Base-by-base conservation (phyloP, 495 filamentous ascomycete genomes). In the Xylaria grammica region DNA sequence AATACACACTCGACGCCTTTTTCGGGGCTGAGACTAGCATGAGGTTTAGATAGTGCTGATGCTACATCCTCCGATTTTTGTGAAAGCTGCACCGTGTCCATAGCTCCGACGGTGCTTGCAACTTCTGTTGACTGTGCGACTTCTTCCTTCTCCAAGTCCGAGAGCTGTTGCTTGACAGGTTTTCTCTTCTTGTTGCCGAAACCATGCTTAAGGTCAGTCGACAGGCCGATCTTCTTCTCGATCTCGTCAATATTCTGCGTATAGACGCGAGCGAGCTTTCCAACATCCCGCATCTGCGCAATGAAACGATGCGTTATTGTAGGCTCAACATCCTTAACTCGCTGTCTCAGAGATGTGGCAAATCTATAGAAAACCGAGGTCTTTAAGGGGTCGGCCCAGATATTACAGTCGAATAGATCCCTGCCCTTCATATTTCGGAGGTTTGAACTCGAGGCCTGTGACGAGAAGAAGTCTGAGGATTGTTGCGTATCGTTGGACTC, bases 161-260 rank as follows among this genome's bases (percentile, higher is more conserved):
- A 2, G 34, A 59, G 65, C n/a, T 67, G 62, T 19, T 65, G 64
- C 46, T 68, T 72, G 2, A 66, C 45, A 27, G 73, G 62, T 65
- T 63, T 73, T 26, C 70, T 68, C 54, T 81, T 78, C 24, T 83
- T 75, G 65, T 79, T 87, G 8, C 89, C 88, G 3, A 82, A 78
- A 1, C 88, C 88, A 6, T 77, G 72, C 6, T 76, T 71, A 22
- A 91, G 72, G 17, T 81, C 78, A 0, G 82, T 84, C 29, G 74
- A 77, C 44, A 91, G 79, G 8, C 88, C 87, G 20, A 88, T 84
- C 22, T 87, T 82, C 55, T 86, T 84, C 63, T 91, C 89, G 5
- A 91, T 78, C 62, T 84, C 84, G 62, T 91, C 89, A 30, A 91
- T 91, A 54, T 91, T 91, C 66, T 91, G 89, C 0, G 88, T 90